Evolutionary conservation across 2,329 filamentous ascomycete species (phyloP), one percentile per base, ranked within the genome.

Genomic region (Ustulina deusta): DNA sequence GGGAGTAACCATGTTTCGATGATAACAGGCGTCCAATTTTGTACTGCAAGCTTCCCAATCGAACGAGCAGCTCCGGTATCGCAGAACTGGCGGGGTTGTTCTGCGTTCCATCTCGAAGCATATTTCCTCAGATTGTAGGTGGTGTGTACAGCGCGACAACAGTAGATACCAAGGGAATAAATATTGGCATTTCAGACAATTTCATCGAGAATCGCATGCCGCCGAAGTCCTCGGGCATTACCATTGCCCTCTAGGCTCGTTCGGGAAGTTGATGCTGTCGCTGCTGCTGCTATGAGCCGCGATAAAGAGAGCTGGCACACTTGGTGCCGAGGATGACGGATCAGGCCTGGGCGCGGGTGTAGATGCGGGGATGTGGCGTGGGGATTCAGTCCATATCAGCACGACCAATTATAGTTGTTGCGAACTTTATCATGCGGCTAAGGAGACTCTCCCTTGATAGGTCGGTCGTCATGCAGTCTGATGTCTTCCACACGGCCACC

Each of bases 391-490:
- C 62, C 72, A 73, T 74, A 75, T 71, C 71, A 74, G 69, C 63
- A 68, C 69, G 72, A 58, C 76, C 76, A 77, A 78, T 77, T 57
- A 58, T 55, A 68, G 55, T 27, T 56, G 66, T 62, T 68, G 64
- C 64, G 73, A 74, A 70, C 63, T 69, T 64, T 69, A 72, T 69
- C 70, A 74, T 77, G 76, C 74, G 76, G 76, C 76, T 78, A 75
- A 71, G 65, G 65, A 68, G 68, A 71, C 68, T 59, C 58, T 61
- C 63, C 63, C 71, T 66, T 77, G 72, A 75, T 75, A 77, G 74
- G 74, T 62, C 63, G 59, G 52, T 42, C 61, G 68, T 72, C 71
- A 72, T 74, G 70, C 73, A 72, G 27, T 73, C 71, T 73, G 71
- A 70, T 69, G 62, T 65, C 57, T 69, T 60, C 52, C 65, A 60